Evolutionary conservation across 2,329 filamentous ascomycete genomes (phyloP), one percentile per base, ranked within the genome.

Genomic region (Ophiostoma triangulosporum): DNA sequence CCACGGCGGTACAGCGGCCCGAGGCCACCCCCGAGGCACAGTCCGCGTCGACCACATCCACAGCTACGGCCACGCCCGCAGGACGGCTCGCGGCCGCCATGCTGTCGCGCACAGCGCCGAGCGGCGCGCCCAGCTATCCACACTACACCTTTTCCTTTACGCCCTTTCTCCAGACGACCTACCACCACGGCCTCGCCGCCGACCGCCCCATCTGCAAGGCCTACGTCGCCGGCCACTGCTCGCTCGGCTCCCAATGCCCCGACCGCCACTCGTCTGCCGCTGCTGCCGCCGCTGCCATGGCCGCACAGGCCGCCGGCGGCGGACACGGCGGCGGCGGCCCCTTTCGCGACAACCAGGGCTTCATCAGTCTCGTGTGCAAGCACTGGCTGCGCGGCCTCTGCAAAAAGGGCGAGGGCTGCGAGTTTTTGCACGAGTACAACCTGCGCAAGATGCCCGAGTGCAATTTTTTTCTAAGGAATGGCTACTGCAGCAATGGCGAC

Each of bases 361-460:
- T 84, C 66, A 87, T 84, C 70, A 86, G 79, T 64, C 81, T 97
- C 15, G 91, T 98, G 57, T 98, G 93, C 81, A 98, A 98, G 73
- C 93, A 97, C 75, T 97, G 93, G 83, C 82, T 97, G 64, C 87
- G 94, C 59, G 91, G 90, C 0, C 80, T 98, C 20, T 98, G 93
- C 76, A 98, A 98, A 67, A 97, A 97, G 70, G 93, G 91, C 63
- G 85, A 96, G 65, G 81, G 83, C 61, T 98, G 93, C 81, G 93
- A 98, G 73, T 98, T 97, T 64, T 75, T 97, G 49, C 93, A 98
- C 75, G 93, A 97, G 70, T 98, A 96, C 74, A 97, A 98, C 70
- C 78, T 98, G 61, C 83, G 93, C 59, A 90, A 93, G 69, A 97
- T 97, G 88, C 90, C 93, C 58, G 93, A 97, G 72, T 98, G 93